Percentiles rank a stretch among this genome's conserved stretches.
Conservation (phyloP, 2,329 filamentous ascomycete genomes). For the Stagonosporopsis cucurbitacearum region DNA sequence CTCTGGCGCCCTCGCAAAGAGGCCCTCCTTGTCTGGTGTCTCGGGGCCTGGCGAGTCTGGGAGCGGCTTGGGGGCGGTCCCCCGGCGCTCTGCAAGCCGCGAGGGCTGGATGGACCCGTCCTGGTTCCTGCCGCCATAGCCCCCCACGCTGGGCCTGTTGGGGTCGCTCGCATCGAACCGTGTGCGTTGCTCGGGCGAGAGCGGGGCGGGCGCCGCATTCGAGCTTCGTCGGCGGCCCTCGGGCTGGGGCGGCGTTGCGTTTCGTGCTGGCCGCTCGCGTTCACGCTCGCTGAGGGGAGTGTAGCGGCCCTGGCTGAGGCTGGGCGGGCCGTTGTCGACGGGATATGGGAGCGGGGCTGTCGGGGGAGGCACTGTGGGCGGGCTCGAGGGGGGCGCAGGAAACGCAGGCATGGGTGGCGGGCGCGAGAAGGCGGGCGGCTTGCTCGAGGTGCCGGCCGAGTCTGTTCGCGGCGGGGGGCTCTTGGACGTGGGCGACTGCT, state of each 20-base stretch:
- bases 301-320: conserved; percentile 37
- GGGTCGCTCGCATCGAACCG: conserved; percentile 58
- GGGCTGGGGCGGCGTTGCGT: conserved; percentile 42
- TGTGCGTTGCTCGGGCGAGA: conserved; percentile 45
- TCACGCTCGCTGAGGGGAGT: conserved; percentile 49
- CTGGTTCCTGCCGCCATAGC: conserved; percentile 50
- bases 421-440: conserved; percentile 45
- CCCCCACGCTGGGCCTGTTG: conserved; percentile 55
- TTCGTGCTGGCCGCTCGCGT: conserved; percentile 43
- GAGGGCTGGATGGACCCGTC: conserved; percentile 56
- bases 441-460: conserved; percentile 70
- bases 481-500: conserved; percentile 63
- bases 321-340: conserved; percentile 50
- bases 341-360: conserved; percentile 55
- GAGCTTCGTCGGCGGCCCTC: conserved; percentile 40
- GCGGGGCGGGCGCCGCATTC: conserved; percentile 37
- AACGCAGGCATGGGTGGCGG: conserved; percentile 66
- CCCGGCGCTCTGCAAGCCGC: conserved; percentile 79
- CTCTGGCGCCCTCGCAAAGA: conserved; percentile 72
- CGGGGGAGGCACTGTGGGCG: conserved; percentile 51
- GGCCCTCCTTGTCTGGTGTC: conserved; percentile 74
- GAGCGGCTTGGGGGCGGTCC: conserved; percentile 80
- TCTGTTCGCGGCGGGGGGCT: conserved; percentile 59
- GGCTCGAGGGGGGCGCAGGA: conserved; percentile 62
- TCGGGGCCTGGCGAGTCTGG: conserved; percentile 82